These are phyloP conservation scores for Lasiodiplodia citricola DNA, from an alignment of 2,329 filamentous ascomycete genomes.

Conservation along the genomic window DNA sequence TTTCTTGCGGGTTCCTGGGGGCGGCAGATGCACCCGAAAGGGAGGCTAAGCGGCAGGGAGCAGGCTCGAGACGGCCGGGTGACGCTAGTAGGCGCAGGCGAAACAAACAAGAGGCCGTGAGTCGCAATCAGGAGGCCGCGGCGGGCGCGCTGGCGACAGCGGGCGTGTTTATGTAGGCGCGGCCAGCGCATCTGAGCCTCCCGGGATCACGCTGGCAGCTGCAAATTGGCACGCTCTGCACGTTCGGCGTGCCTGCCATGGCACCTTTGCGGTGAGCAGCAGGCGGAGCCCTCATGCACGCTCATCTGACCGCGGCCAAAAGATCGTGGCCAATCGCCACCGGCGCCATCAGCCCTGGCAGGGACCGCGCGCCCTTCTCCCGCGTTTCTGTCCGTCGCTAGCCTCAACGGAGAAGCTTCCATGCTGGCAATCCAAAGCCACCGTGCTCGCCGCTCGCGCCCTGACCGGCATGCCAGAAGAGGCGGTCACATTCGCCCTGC, in stretches of 20 bases:
- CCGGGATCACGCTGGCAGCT: constrained; percentile 24
- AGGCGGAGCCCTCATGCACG: constrained; percentile 22
- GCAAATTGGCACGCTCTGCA: constrained; percentile 23
- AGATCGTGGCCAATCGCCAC: constrained; percentile 20
- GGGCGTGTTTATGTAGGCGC: constrained; percentile 23
- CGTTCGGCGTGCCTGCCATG: constrained; percentile 17
- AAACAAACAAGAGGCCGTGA: constrained; percentile 7
- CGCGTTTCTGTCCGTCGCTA: constrained; percentile 22
- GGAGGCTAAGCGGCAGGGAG: constrained; percentile 21
- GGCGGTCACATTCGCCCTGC: constrained; percentile 23
- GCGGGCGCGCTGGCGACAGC: constrained; percentile 14
- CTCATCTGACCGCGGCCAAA: constrained; percentile 20
- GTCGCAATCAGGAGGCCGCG: constrained; percentile 6
- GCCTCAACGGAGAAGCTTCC: constrained; percentile 20
- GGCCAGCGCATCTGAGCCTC: constrained; percentile 24
- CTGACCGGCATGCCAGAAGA: constrained; percentile 8
- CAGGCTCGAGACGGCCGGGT: not conserved
- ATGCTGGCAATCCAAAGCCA: constrained; percentile 14
- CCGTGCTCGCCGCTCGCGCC: constrained; percentile 4
- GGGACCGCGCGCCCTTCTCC: constrained; percentile 19
- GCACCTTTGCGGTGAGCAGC: constrained; percentile 24
- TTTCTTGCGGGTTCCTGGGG: constrained; percentile 18
- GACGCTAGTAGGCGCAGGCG: constrained; percentile 20
- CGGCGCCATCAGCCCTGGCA: constrained; percentile 17
- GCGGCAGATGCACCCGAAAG: constrained; percentile 18